Evolutionary conservation across 257 asterid species (phyloP).

Genomic region (Nemophila menziesii): DNA sequence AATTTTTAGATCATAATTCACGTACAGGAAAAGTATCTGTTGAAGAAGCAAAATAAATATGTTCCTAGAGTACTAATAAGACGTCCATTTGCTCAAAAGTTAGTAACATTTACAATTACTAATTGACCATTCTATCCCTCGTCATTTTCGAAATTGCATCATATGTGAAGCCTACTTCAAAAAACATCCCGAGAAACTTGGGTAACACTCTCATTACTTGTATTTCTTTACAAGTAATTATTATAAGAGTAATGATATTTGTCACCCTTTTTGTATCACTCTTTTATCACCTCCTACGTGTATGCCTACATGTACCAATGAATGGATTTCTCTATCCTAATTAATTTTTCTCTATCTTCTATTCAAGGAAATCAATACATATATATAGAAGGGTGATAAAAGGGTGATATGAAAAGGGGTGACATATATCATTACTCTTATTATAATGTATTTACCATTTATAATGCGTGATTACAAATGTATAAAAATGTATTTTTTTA

Average conservation of each 20-base stretch:
- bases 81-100: constrained; percentile 92
- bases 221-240: too few species aligned
- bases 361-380: too few species aligned
- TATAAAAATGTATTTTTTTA: too few species aligned
- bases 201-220: constrained; percentile 33
- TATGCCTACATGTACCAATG: too few species aligned
- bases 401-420: too few species aligned
- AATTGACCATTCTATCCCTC: neutral
- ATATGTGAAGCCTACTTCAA: constrained; percentile 93
- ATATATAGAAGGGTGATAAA: too few species aligned
- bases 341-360: too few species aligned
- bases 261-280: too few species aligned
- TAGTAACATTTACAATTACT: constrained; percentile 2
- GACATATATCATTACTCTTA: too few species aligned
- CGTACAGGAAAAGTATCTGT: constrained; percentile 76
- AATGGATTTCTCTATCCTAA: too few species aligned
- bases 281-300: too few species aligned
- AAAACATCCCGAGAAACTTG: constrained; percentile 78
- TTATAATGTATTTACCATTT: neutral
- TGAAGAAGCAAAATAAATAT: constrained; percentile 91
- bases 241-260: too few species aligned
- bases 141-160: constrained; percentile 29
- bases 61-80: constrained; percentile 84
- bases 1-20: constrained; percentile 12
- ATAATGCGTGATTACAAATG: constrained; percentile 4